Percentiles rank a stretch among this genome's conserved stretches.
phyloP scores from a whole-genome alignment of 805 yeast genomes.

The Myxozyma monticola region DNA sequence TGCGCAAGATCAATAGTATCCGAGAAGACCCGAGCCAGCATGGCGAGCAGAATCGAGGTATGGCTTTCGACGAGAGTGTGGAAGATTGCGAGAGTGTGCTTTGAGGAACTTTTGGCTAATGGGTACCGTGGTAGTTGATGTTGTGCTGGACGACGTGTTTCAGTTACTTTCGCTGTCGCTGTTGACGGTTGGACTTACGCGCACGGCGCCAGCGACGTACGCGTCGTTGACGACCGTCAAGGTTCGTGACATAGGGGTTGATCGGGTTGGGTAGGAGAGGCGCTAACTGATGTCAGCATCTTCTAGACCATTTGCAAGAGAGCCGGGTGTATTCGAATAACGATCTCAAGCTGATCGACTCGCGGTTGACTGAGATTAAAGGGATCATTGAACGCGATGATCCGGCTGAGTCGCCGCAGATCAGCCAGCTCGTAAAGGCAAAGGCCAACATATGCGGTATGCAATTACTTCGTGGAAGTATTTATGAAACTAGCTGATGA shows the following conservation, averaged over 20 bases:
- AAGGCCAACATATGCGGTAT: slow-evolving; percentile 61
- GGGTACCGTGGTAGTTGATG: slow-evolving; percentile 69
- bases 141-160: slow-evolving; percentile 81
- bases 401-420: slow-evolving; percentile 53
- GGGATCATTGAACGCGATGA: slow-evolving; percentile 53
- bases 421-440: slow-evolving; percentile 58
- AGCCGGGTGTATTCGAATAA: slow-evolving; percentile 78
- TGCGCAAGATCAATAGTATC: slow-evolving; percentile 37
- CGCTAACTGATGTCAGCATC: slow-evolving; percentile 47
- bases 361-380: slow-evolving; percentile 68
- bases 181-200: slow-evolving; percentile 86
- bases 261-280: not conserved
- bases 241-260: slow-evolving; percentile 10
- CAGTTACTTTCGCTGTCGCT: slow-evolving; percentile 83
- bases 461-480: not conserved
- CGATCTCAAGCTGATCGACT: slow-evolving; percentile 76
- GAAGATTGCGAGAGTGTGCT: slow-evolving; percentile 27
- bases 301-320: slow-evolving; percentile 79
- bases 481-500: not conserved
- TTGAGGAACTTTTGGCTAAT: slow-evolving; percentile 35
- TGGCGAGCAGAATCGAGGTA: slow-evolving; percentile 37
- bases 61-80: not conserved
- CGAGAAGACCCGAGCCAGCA: slow-evolving; percentile 36
- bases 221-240: slow-evolving; percentile 80
- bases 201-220: slow-evolving; percentile 91